Evolutionary conservation across 257 asterid species (phyloP), one percentile per base, ranked within the genome.

Genomic region (Plantago ovata): DNA sequence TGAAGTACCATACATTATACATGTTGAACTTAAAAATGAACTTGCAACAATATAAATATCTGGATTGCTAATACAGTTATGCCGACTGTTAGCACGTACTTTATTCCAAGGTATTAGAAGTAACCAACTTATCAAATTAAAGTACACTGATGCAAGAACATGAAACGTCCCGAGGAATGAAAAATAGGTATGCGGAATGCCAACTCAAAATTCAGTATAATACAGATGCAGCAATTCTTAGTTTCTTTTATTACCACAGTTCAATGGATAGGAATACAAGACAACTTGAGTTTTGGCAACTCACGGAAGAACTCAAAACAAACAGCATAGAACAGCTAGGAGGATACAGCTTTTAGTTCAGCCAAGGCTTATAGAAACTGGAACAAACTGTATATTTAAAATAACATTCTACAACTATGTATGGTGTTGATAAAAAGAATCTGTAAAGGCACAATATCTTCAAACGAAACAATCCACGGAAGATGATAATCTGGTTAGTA

Each of bases 71-170:
- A 59, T 21, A 32, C 60, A 47, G 16, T 28, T 21, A 45, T 61
- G 62, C 42, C 36, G 38, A 43, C 65, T 66, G 13, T 16, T 33
- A 15, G 39, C 38, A 41, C 24, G 58, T 44, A 44, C 51, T 18
- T 41, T 33, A 59, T 13, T 58, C 32, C 19, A 12, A 64, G 36
- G 53, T 55, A 63, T 65, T 50, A 77, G 45, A 61, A 28, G 38
- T 18, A 53, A 52, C 56, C 22, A 46, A 38, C 22, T 63, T 28
- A 28, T 28, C 36, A 28, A 28, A 28, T 28, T 28, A 28, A 28
- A 28, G 36, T 0, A 28, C 36, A 28, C 7, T 28, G 7, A 1
- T 50, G 65, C 52, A 54, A 49, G 41, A 57, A 53, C 62, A 45
- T 4, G 33, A 9, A 68, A 53, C 1, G 21, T 16, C 10, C 55